Base-by-base conservation (phyloP, 352 stramenopile genomes). In the Phytophthora niederhauseri region DNA sequence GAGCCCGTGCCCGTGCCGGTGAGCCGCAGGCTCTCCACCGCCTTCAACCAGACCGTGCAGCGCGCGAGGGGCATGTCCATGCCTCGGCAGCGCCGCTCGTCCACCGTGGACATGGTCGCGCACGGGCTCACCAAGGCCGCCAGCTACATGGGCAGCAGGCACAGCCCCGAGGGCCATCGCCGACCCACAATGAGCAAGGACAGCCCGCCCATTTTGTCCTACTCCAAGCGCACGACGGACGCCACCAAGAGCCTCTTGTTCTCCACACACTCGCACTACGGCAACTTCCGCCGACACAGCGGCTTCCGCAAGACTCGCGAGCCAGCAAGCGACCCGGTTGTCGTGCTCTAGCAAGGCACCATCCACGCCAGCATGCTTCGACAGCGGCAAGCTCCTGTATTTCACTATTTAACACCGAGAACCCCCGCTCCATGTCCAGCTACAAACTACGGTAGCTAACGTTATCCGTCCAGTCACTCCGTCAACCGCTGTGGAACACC, bases 241-340 rank as follows among this genome's bases (percentile, higher is more conserved):
- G 41, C 64, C 17, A 74, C 66, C 19, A 82, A 79, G 61, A 85
- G 64, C 59, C 48, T 81, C 41, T 64, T 80, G 28, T 63, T 75
- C 49, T 64, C 73, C 31, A 75, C 78, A 4, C 73, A 82, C 54
- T 80, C 76, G 52, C 78, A 86, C 57, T 76, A 84, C 51, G 78
- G 64, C 60, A 78, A 78, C 62, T 89, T 89, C 61, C 81, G 78
- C 36, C 76, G 78, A 28, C 78, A 84, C 58, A 85, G 81, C 56
- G 72, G 76, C 3, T 84, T 81, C 60, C 81, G 78, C 22, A 83
- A 77, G 61, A 87, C 76, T 51, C 64, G 57, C 17, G 78, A 89
- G 41, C 82, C 77, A n/a, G 41, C 41, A 11, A 62, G 59, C 22
- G 70, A 53, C 74, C 55, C 75, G 81, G 66, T 77, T 78, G 64